phyloP scores from a whole-genome alignment of 768 basidiomycete genomes.

The Panellus pusillus region DNA sequence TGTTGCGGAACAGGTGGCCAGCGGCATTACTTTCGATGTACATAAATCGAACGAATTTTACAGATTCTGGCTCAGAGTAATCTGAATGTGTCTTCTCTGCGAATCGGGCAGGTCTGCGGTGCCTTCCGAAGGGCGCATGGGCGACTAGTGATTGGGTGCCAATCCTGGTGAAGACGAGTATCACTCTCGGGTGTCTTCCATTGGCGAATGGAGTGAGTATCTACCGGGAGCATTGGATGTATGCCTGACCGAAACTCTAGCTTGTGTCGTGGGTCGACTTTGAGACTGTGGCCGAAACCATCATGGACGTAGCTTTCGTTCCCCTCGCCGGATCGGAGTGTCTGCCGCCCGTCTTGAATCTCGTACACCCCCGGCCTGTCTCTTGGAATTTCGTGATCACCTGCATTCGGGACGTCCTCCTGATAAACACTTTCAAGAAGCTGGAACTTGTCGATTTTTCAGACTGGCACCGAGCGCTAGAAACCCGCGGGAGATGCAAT shows the following conservation, averaged over 20 bases:
- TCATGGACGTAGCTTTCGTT: constrained; percentile 34
- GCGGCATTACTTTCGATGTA: neutral
- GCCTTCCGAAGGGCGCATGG: constrained; percentile 37
- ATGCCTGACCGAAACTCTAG: constrained; percentile 22
- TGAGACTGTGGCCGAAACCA: constrained; percentile 26
- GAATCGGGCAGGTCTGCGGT: constrained; percentile 40
- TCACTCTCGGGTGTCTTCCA: constrained; percentile 29
- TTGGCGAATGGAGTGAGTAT: constrained; percentile 27
- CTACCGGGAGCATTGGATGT: neutral
- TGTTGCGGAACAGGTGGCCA: constrained; percentile 19
- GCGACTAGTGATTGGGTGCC: constrained; percentile 37
- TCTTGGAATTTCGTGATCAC: constrained; percentile 29
- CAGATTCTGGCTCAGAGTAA: constrained; percentile 24
- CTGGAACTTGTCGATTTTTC: constrained; percentile 20
- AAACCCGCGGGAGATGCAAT: constrained; percentile 8
- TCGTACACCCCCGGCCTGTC: constrained; percentile 37
- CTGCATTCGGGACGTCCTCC: constrained; percentile 12
- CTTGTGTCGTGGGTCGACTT: constrained; percentile 37
- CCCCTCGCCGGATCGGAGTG: constrained; percentile 3
- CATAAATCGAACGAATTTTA: neutral
- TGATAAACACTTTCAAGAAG: neutral
- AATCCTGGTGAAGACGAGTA: constrained; percentile 34
- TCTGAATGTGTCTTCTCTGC: constrained; percentile 11
- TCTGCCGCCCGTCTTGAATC: constrained; percentile 28
- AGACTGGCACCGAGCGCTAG: constrained; percentile 24